These are phyloP conservation scores for Aspergillus egyptiacus DNA, from an alignment of 495 filamentous ascomycete species.

Conservation along the genomic window DNA sequence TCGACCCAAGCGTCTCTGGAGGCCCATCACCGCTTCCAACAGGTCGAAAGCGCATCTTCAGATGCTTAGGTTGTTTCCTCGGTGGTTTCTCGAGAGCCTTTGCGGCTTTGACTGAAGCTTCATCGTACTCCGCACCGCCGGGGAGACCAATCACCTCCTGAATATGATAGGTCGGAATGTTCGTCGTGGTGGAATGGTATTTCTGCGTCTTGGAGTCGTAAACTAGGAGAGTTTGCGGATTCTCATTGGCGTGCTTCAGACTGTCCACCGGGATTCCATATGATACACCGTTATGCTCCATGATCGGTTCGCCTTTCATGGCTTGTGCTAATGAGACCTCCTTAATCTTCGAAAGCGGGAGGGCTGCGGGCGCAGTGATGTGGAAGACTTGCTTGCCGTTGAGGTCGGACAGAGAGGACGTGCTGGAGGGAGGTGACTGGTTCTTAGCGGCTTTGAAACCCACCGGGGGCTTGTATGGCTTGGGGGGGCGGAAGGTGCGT, in stretches of 20 bases:
- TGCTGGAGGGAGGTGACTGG: constrained; percentile 30
- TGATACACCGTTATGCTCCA: constrained; percentile 34
- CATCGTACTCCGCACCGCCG: constrained; percentile 25
- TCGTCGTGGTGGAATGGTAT: constrained; percentile 27
- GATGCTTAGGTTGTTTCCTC: constrained; percentile 50
- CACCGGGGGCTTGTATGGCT: constrained; percentile 36
- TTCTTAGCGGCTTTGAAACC: constrained; percentile 39
- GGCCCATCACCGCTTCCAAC: constrained; percentile 43
- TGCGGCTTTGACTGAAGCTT: constrained; percentile 30
- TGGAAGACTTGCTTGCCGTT: constrained; percentile 41
- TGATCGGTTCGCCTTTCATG: constrained; percentile 37
- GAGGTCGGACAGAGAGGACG: constrained; percentile 37
- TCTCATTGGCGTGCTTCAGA: constrained; percentile 28
- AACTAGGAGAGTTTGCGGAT: constrained; percentile 31
- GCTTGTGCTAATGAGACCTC: constrained; percentile 38
- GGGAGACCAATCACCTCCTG: constrained; percentile 40
- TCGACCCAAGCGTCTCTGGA: constrained; percentile 44
- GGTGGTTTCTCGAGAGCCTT: constrained; percentile 37
- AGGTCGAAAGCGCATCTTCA: constrained; percentile 57
- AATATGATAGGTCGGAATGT: constrained; percentile 40
- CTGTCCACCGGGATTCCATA: constrained; percentile 44
- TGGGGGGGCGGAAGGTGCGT: constrained; percentile 20
- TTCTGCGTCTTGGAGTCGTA: constrained; percentile 33
- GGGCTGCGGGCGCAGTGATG: constrained; percentile 38
- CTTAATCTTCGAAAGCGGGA: constrained; percentile 40